Conservation (phyloP, 2,329 filamentous ascomycete genomes). For the Alternaria sp. region DNA sequence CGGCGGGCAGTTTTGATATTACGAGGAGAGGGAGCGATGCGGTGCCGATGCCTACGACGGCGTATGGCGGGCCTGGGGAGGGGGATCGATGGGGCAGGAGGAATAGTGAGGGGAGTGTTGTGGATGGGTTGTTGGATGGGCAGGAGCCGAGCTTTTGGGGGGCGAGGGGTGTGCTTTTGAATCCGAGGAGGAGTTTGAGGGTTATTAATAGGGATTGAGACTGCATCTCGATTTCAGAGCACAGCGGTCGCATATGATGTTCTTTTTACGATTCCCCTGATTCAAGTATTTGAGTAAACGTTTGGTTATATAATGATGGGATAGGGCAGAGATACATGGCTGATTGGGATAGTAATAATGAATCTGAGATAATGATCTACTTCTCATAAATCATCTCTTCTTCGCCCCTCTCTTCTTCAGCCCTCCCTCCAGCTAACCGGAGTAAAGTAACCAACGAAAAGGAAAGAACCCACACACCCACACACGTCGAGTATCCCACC, state of each 20-base stretch:
- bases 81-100: slow-evolving; percentile 37
- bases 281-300: not conserved
- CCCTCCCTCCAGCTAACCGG: no score
- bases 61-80: slow-evolving; percentile 23
- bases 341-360: not conserved
- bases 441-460: no score
- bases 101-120: slow-evolving; percentile 56
- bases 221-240: no score
- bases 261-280: not conserved
- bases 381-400: no score
- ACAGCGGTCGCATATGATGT: not conserved
- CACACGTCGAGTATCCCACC: not conserved
- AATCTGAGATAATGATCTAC: not conserved
- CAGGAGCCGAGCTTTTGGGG: slow-evolving; percentile 75
- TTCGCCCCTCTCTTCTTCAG: not conserved
- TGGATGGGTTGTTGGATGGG: slow-evolving; percentile 65
- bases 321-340: not conserved
- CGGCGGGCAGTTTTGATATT: slow-evolving; percentile 29
- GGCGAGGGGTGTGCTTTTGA: slow-evolving; percentile 64
- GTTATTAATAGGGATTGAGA: slow-evolving; percentile 67
- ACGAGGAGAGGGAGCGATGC: slow-evolving; percentile 8
- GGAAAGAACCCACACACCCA: not conserved
- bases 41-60: slow-evolving; percentile 10
- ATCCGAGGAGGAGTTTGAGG: slow-evolving; percentile 70
- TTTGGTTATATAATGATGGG: not conserved